These are phyloP conservation scores for Yarrowia sp. DNA, from an alignment of 805 yeast genomes.

Conservation along the genomic window DNA sequence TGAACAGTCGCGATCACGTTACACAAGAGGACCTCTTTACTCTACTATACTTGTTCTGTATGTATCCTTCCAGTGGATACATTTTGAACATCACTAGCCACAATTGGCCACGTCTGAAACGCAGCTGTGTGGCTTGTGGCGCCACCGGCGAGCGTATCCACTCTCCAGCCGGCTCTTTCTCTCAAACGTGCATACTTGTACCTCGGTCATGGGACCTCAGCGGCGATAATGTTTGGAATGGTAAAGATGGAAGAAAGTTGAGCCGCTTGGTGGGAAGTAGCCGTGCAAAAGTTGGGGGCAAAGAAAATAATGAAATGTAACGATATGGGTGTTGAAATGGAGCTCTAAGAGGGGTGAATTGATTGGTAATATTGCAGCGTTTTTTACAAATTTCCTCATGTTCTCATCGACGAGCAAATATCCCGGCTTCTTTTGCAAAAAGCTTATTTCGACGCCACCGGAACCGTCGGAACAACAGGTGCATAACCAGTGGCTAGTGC, in stretches of 20 bases:
- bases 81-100: constrained; percentile 22
- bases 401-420: constrained; percentile 12
- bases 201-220: constrained; percentile 16
- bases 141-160: background rate
- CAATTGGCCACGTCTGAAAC: background rate
- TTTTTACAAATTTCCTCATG: background rate
- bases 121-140: background rate
- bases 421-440: background rate
- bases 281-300: background rate
- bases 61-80: background rate
- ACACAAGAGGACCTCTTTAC: too few species aligned
- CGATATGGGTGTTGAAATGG: too few species aligned
- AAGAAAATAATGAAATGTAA: background rate
- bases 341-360: too few species aligned
- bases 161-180: too few species aligned
- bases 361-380: too few species aligned
- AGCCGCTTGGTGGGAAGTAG: constrained; percentile 21
- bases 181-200: background rate
- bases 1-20: too few species aligned
- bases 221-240: constrained; percentile 30
- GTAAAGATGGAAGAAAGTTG: background rate
- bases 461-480: constrained; percentile 30
- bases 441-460: background rate
- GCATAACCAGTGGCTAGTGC: constrained; percentile 34
- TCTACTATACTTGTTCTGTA: too few species aligned